These are phyloP conservation scores for Blattamonas nauphoetae DNA, from an alignment of 78 protist species.

Conservation along the genomic window DNA sequence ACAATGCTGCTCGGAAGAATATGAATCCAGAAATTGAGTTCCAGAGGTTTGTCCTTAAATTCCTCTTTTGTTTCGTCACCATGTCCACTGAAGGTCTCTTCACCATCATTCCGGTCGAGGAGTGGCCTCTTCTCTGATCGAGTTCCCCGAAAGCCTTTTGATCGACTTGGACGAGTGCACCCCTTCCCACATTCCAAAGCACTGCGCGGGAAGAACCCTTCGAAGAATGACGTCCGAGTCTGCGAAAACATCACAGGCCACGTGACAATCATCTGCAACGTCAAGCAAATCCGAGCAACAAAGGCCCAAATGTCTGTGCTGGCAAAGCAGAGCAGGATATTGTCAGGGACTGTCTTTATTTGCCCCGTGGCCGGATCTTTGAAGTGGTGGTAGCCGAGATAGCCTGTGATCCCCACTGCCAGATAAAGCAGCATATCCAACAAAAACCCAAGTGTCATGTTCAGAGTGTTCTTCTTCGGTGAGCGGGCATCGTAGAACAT, in stretches of 20 bases:
- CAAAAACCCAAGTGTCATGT: background rate
- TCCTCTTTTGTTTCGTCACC: background rate
- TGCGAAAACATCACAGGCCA: background rate
- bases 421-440: background rate
- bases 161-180: too few species aligned
- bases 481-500: background rate
- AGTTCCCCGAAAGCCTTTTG: too few species aligned
- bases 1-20: background rate
- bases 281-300: background rate
- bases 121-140: background rate
- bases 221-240: background rate
- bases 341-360: background rate
- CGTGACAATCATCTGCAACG: background rate
- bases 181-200: background rate
- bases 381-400: background rate
- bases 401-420: background rate
- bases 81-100: background rate
- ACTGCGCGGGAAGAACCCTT: background rate
- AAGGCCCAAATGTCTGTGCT: background rate
- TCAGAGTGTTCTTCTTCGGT: background rate
- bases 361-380: background rate
- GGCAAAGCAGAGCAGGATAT: background rate
- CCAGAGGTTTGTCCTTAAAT: background rate
- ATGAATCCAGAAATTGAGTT: background rate
- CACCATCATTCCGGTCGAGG: background rate